A percentile compares a stretch with the other conserved stretches of the same genome.
Conservation (phyloP, 23 red algal genomes). For the Gracilariopsis chorda region DNA sequence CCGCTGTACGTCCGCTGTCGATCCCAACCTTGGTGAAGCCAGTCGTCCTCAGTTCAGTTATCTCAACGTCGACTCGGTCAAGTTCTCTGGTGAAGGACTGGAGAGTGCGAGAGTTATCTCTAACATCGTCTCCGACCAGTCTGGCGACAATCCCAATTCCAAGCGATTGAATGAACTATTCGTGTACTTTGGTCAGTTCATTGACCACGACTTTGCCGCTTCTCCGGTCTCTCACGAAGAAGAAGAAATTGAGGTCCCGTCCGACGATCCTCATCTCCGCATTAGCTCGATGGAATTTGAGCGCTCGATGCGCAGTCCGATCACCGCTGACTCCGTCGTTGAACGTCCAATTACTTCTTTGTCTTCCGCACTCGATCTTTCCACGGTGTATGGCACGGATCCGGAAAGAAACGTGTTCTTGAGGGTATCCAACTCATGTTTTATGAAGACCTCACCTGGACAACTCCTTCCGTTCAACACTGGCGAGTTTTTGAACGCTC, state of each 20-base stretch:
- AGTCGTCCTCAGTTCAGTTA: slow-evolving; percentile 9
- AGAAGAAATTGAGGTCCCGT: not conserved
- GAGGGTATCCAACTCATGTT: not conserved
- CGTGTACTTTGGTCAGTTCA: slow-evolving; percentile 11
- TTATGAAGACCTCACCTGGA: not conserved
- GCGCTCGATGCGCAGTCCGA: not conserved
- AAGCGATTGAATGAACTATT: slow-evolving; percentile 1
- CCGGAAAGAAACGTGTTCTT: not conserved
- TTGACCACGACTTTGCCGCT: slow-evolving; percentile 49
- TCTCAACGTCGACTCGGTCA: not conserved
- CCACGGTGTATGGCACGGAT: slow-evolving; percentile 24
- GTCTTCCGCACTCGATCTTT: not conserved
- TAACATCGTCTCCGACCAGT: not conserved
- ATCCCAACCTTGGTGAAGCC: not conserved
- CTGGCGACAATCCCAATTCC: not conserved
- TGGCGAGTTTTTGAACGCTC: not conserved
- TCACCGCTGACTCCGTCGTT: not conserved
- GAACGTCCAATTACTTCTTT: slow-evolving; percentile 1
- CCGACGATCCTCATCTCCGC: not conserved
- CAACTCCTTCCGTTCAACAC: slow-evolving; percentile 32
- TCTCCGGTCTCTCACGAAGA: not conserved
- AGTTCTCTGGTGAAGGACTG: not conserved
- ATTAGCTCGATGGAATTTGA: not conserved
- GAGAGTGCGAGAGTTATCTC: not conserved
- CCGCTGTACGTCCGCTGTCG: not conserved